phyloP scores from a whole-genome alignment of 345 rosid species.

The Rhizophora apiculata region DNA sequence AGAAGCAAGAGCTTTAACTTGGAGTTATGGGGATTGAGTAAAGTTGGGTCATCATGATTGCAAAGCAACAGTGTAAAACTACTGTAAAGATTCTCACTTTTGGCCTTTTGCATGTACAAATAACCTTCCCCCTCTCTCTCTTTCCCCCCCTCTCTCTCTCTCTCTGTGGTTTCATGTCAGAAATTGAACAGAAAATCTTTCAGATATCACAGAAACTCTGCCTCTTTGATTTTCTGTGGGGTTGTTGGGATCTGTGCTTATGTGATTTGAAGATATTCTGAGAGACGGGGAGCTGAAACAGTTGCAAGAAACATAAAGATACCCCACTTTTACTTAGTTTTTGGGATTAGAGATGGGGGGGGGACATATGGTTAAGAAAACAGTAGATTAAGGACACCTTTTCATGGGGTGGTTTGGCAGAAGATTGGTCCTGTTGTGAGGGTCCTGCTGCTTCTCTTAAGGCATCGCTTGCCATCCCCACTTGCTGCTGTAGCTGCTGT shows the following conservation, averaged over 20 bases:
- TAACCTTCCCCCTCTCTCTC: not conserved
- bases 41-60: constrained; percentile 24
- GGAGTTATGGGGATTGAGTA: constrained; percentile 43
- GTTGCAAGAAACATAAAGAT: constrained; percentile 32
- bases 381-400: constrained; percentile 63
- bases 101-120: constrained; percentile 17
- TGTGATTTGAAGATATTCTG: constrained; percentile 31
- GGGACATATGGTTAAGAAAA: constrained; percentile 17
- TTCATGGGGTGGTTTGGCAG: constrained; percentile 60
- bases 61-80: not conserved
- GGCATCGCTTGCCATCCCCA: constrained; percentile 47
- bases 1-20: constrained; percentile 20
- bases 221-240: constrained; percentile 38
- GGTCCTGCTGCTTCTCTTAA: constrained; percentile 36
- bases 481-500: constrained; percentile 24
- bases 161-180: constrained; percentile 33
- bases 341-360: constrained; percentile 27
- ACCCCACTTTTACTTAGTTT: constrained; percentile 36
- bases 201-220: constrained; percentile 30
- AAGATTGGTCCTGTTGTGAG: constrained; percentile 48
- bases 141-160: not conserved
- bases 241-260: constrained; percentile 50
- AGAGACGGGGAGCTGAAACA: constrained; percentile 33
- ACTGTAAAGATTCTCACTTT: constrained; percentile 40
- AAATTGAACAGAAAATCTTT: constrained; percentile 41